Conservation (phyloP, 176 grass and related monocot genomes). For the Echinochloa phyllopogon region DNA sequence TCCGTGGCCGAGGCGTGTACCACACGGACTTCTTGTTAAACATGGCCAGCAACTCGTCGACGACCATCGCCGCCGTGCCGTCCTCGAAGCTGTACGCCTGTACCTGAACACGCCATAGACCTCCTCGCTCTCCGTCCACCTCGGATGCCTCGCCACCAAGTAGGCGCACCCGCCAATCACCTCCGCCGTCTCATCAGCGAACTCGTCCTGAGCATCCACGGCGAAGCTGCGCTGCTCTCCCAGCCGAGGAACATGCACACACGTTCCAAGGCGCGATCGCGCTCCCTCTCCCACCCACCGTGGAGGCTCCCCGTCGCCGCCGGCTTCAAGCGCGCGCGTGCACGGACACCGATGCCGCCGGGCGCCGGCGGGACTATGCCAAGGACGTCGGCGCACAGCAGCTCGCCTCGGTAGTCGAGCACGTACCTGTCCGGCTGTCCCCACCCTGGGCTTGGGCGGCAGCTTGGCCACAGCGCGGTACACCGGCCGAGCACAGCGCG, state of each 20-base stretch:
- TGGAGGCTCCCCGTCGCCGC: not conserved
- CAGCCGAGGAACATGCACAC: not conserved
- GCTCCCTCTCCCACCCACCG: not conserved
- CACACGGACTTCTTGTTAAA: not conserved
- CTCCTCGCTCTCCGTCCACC: not conserved
- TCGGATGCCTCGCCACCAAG: not conserved
- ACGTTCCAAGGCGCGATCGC: not conserved
- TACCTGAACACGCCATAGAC: too few relatives aligned
- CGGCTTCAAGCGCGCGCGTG: too few relatives aligned
- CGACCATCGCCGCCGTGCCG: not conserved
- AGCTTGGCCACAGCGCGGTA: not conserved
- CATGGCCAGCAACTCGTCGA: not conserved
- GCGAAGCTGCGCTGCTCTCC: not conserved
- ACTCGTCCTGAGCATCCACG: not conserved
- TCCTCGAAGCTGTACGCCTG: not conserved
- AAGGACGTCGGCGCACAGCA: not conserved
- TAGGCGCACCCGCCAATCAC: not conserved
- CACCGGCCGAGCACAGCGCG: too few relatives aligned
- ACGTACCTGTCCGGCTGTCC: not conserved
- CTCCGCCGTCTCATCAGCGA: not conserved
- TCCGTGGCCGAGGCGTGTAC: not conserved
- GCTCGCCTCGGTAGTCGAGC: not conserved
- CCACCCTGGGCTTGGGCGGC: not conserved
- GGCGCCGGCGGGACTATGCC: too few relatives aligned
- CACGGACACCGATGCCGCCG: too few relatives aligned